A percentile compares a stretch with the other conserved stretches of the same genome.
These are phyloP conservation scores for Pichia phayaonensis DNA, from an alignment of 805 yeast genomes.

Conservation along the genomic window DNA sequence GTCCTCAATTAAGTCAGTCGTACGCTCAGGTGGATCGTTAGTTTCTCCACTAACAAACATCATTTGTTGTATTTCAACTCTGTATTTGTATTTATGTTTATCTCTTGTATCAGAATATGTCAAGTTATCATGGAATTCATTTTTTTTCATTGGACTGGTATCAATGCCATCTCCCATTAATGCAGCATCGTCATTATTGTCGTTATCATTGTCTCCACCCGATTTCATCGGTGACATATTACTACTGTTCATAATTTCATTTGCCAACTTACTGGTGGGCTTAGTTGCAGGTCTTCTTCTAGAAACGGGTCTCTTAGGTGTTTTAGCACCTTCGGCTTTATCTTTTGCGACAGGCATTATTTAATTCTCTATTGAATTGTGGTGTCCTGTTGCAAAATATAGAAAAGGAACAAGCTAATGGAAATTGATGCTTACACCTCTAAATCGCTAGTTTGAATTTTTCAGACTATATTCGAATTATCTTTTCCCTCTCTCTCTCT, in stretches of 20 bases:
- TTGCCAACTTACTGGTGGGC: neutral
- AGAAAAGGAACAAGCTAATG: neutral
- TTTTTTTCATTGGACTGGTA: neutral
- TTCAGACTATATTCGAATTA: neutral
- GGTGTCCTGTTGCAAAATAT: neutral
- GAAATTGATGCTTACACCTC: neutral
- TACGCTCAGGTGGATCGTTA: conserved; percentile 87
- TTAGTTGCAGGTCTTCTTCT: neutral
- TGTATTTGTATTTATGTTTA: conserved; percentile 56
- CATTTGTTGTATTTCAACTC: conserved; percentile 95
- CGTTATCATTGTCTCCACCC: neutral
- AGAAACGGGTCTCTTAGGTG: neutral
- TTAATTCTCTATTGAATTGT: neutral
- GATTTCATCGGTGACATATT: neutral
- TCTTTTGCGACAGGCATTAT: neutral
- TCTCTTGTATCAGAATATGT: conserved; percentile 11
- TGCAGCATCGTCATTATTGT: neutral
- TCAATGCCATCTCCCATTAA: neutral
- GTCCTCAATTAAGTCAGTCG: conserved; percentile 90
- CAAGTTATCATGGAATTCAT: neutral
- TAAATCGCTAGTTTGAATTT: neutral
- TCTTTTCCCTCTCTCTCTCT: too few relatives aligned
- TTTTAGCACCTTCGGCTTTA: neutral
- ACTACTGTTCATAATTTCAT: neutral
- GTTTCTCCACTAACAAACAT: conserved; percentile 97